Evolutionary conservation across 345 rosid genomes (phyloP).

Genomic region (Salix purpurea): DNA sequence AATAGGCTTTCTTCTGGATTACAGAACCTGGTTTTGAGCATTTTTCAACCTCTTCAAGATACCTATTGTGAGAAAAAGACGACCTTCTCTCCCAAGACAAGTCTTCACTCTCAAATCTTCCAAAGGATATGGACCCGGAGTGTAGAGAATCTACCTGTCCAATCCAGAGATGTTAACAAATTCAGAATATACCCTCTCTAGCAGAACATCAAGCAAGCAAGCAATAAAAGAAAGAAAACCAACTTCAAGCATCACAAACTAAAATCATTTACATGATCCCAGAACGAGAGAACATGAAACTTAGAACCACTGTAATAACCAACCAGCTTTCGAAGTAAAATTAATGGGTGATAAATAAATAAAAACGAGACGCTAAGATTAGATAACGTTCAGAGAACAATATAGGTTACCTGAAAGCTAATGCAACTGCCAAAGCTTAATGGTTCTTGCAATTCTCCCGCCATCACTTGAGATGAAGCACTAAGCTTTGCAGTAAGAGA

Average conservation of each 20-base stretch:
- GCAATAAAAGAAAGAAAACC: neutral
- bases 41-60: conserved; percentile 91
- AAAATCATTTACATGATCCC: neutral
- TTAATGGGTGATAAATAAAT: neutral
- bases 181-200: neutral
- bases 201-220: neutral
- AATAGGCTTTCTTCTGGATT: conserved; percentile 69
- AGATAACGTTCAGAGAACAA: neutral
- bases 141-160: conserved; percentile 57
- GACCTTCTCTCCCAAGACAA: conserved; percentile 85
- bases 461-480: conserved; percentile 35
- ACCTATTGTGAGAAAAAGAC: conserved; percentile 78
- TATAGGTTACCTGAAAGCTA: conserved; percentile 49
- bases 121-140: conserved; percentile 88
- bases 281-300: neutral
- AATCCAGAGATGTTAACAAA: conserved; percentile 8
- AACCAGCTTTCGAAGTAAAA: neutral
- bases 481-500: neutral
- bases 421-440: conserved; percentile 16
- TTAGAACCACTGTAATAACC: neutral
- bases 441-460: conserved; percentile 67
- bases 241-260: neutral
- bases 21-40: conserved; percentile 84
- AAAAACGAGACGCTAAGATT: neutral
- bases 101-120: conserved; percentile 78